These are phyloP conservation scores for Neocucurbitaria cava DNA, from an alignment of 2,329 filamentous ascomycete species.

Conservation along the genomic window DNA sequence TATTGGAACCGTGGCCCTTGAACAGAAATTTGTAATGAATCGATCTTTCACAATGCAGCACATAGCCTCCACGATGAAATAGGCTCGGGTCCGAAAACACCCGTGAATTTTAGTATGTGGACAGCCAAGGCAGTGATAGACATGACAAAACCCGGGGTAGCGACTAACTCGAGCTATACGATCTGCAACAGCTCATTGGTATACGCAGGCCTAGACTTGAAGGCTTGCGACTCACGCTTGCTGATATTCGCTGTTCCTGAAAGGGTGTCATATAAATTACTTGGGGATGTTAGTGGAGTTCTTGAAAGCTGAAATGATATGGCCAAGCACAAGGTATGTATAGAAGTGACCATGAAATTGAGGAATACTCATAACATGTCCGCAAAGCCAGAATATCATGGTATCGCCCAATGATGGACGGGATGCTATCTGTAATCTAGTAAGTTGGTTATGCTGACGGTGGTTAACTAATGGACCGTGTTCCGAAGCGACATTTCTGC, in stretches of 20 bases:
- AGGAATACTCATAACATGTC: too few species aligned
- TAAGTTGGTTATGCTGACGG: background rate
- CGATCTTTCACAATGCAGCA: background rate
- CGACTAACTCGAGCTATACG: background rate
- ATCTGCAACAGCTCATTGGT: background rate
- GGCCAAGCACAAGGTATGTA: too few species aligned
- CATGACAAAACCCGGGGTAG: background rate
- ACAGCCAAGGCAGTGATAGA: background rate
- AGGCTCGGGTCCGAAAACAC: constrained; percentile 10
- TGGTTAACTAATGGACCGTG: background rate
- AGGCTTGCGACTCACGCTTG: background rate
- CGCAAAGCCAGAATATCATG: too few species aligned
- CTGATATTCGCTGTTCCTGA: background rate
- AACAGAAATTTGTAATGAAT: background rate
- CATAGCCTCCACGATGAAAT: background rate
- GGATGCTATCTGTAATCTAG: background rate
- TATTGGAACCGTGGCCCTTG: background rate
- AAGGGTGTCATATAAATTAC: too few species aligned
- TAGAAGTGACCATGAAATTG: too few species aligned
- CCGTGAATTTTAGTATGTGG: constrained; percentile 4
- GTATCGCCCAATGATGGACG: too few species aligned
- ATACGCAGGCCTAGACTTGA: background rate
- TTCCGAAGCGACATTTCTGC: background rate
- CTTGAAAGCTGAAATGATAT: too few species aligned
- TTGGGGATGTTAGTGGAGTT: too few species aligned